Conservation (phyloP, 2,329 filamentous ascomycete species). For the Aureobasidium zeae region DNA sequence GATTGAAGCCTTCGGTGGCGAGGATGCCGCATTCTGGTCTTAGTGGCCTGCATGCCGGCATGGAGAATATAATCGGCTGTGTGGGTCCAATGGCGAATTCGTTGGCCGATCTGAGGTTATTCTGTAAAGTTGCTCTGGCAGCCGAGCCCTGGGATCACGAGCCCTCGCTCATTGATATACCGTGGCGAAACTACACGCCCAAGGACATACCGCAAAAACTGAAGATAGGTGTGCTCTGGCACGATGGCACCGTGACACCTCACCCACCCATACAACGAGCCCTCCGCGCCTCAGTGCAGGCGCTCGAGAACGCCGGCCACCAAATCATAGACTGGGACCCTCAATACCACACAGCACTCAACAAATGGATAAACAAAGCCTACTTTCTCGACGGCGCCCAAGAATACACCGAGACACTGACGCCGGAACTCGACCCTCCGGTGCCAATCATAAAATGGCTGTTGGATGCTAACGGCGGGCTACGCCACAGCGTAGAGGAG, state of each 20-base stretch:
- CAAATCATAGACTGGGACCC: conserved; percentile 49
- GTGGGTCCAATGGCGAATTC: conserved; percentile 48
- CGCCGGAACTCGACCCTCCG: conserved; percentile 1
- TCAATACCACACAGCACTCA: conserved; percentile 39
- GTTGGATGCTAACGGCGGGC: neutral
- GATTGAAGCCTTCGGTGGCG: conserved; percentile 57
- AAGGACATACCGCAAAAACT: conserved; percentile 32
- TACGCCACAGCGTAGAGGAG: conserved; percentile 4
- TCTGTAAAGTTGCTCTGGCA: conserved; percentile 44
- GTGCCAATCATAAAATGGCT: conserved; percentile 13
- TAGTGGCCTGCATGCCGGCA: conserved; percentile 9
- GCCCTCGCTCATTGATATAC: conserved; percentile 48
- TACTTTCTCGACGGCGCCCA: conserved; percentile 14
- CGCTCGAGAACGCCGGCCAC: conserved; percentile 42
- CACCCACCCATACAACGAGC: conserved; percentile 57
- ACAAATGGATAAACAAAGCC: conserved; percentile 11
- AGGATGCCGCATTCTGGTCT: conserved; percentile 10
- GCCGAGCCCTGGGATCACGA: conserved; percentile 49
- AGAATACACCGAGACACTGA: conserved; percentile 1
- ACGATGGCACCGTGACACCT: conserved; percentile 55
- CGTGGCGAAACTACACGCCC: conserved; percentile 38
- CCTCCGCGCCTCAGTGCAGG: conserved; percentile 44
- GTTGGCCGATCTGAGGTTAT: conserved; percentile 44
- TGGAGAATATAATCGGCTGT: conserved; percentile 31
- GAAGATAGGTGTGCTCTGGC: conserved; percentile 53